These are phyloP conservation scores for Cenchrus americanus DNA, from an alignment of 176 grass and related monocot species.

Conservation along the genomic window DNA sequence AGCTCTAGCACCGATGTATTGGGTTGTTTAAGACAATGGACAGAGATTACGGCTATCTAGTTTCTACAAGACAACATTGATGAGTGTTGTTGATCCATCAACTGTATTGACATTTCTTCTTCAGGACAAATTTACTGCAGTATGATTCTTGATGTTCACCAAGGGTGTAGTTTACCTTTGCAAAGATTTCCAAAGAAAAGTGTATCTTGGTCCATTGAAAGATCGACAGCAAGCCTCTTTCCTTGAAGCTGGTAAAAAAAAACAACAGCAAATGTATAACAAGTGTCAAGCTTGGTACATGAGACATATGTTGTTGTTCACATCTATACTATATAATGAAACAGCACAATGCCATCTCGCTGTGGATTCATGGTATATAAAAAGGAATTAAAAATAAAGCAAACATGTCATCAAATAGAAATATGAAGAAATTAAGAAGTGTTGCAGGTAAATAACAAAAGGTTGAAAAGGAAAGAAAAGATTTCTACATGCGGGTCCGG, in stretches of 20 bases:
- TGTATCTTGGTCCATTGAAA: constrained; percentile 82
- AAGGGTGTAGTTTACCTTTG: constrained; percentile 59
- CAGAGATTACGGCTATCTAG: neutral
- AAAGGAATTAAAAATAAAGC: neutral
- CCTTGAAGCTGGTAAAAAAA: constrained; percentile 77
- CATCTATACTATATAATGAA: neutral
- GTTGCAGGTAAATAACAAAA: constrained; percentile 7
- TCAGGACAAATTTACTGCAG: neutral
- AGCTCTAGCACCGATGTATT: neutral
- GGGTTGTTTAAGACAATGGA: neutral
- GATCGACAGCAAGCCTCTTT: constrained; percentile 70
- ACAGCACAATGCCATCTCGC: neutral
- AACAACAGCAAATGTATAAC: constrained; percentile 42
- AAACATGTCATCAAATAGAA: neutral
- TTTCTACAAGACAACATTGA: neutral
- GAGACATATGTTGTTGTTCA: constrained; percentile 22
- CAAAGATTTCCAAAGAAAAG: constrained; percentile 91
- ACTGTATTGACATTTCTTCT: neutral
- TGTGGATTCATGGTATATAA: neutral
- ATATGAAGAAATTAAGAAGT: constrained; percentile 11
- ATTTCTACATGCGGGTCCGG: neutral
- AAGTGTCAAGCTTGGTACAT: constrained; percentile 29
- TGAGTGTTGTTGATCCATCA: constrained; percentile 17
- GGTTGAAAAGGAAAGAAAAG: neutral
- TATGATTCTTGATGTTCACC: constrained; percentile 22